These are phyloP conservation scores for Rhizoclosmatium globosum DNA, from an alignment of 192 early-diverging fungal genomes.

Conservation along the genomic window DNA sequence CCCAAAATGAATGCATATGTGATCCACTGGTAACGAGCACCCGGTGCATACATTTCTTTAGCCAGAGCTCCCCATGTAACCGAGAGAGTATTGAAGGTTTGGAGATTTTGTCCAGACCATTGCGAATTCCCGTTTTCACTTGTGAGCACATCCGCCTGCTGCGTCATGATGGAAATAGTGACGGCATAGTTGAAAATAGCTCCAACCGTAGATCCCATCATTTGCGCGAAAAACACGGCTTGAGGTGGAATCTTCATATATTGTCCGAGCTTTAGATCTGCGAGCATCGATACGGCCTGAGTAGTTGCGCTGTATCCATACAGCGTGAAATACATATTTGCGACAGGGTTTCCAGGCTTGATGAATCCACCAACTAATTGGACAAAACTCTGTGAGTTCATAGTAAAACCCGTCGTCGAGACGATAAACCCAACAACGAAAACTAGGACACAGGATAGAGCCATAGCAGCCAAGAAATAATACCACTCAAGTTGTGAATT, in stretches of 20 bases:
- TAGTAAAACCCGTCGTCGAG: neutral
- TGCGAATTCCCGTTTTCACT: slow-evolving; percentile 72
- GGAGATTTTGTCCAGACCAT: slow-evolving; percentile 39
- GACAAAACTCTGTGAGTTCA: neutral
- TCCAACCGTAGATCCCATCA: slow-evolving; percentile 70
- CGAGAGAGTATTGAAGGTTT: slow-evolving; percentile 58
- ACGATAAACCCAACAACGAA: slow-evolving; percentile 13
- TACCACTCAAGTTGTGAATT: slow-evolving; percentile 13
- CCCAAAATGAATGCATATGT: slow-evolving; percentile 59
- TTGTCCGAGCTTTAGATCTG: slow-evolving; percentile 68
- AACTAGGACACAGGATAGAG: neutral
- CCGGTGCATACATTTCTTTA: slow-evolving; percentile 71
- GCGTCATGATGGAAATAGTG: slow-evolving; percentile 72
- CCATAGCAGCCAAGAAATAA: slow-evolving; percentile 8
- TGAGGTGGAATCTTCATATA: slow-evolving; percentile 83
- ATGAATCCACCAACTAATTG: slow-evolving; percentile 29
- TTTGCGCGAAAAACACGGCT: slow-evolving; percentile 77
- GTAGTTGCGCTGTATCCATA: slow-evolving; percentile 66
- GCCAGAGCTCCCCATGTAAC: slow-evolving; percentile 77
- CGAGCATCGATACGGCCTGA: slow-evolving; percentile 68
- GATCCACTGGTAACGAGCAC: slow-evolving; percentile 58
- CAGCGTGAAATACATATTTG: slow-evolving; percentile 76
- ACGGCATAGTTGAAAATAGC: slow-evolving; percentile 59
- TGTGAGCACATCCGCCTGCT: slow-evolving; percentile 60
- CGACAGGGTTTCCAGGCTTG: slow-evolving; percentile 65